Conservation (phyloP, 2,329 filamentous ascomycete genomes). For the Fusarium vanettenii region DNA sequence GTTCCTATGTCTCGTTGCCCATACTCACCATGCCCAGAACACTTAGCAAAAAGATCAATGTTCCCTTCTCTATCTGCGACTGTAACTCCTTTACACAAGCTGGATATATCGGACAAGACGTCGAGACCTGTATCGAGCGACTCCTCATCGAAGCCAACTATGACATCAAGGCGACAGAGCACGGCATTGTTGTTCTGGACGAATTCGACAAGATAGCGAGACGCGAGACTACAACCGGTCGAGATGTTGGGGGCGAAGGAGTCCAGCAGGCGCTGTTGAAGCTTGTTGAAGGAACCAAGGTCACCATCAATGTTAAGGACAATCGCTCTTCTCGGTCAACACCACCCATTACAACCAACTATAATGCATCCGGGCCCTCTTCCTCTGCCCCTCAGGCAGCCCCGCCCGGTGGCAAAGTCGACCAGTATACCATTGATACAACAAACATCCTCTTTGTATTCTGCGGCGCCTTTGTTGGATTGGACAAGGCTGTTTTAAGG, state of each 20-base stretch:
- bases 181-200: conserved; percentile 94
- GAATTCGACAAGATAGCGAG: conserved; percentile 98
- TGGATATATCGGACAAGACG: conserved; percentile 97
- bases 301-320: conserved; percentile 90
- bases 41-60: conserved; percentile 89
- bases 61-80: conserved; percentile 95
- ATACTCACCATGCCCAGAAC: conserved; percentile 69
- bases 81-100: conserved; percentile 97
- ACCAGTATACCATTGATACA: conserved; percentile 83
- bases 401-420: conserved; percentile 63
- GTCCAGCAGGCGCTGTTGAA: conserved; percentile 96
- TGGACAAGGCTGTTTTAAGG: conserved; percentile 88
- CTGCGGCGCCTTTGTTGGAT: conserved; percentile 92
- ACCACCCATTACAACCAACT: conserved; percentile 65
- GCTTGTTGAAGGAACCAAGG: conserved; percentile 93
- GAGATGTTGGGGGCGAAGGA: conserved; percentile 95
- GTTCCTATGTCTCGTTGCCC: background rate
- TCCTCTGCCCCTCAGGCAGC: conserved; percentile 58
- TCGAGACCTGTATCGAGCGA: conserved; percentile 93
- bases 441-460: conserved; percentile 98
- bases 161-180: conserved; percentile 84
- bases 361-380: conserved; percentile 57
- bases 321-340: conserved; percentile 70
- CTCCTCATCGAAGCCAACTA: conserved; percentile 92
- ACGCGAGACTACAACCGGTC: conserved; percentile 85